Evolutionary conservation across 2,329 filamentous ascomycete genomes (phyloP).

Genomic region (Biscogniauxia mediterranea): DNA sequence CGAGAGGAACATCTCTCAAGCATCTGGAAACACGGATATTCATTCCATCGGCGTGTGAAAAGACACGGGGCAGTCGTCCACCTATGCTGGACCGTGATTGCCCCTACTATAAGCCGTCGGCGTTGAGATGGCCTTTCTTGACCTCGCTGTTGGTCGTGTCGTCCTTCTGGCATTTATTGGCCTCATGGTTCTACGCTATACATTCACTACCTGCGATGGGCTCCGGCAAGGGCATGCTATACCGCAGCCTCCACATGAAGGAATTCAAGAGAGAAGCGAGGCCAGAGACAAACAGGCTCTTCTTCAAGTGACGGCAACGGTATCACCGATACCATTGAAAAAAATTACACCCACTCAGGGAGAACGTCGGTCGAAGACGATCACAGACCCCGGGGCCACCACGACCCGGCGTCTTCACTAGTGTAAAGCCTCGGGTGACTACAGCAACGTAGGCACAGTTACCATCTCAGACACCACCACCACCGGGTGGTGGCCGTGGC

Average conservation of each 20-base stretch:
- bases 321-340: background rate
- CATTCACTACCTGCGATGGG: slow-evolving; percentile 16
- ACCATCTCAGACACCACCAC: slow-evolving; percentile 10
- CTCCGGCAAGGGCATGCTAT: slow-evolving; percentile 5
- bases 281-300: background rate
- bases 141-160: slow-evolving; percentile 8
- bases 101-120: slow-evolving; percentile 23
- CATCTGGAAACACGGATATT: slow-evolving; percentile 4
- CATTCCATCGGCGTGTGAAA: background rate
- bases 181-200: slow-evolving; percentile 16
- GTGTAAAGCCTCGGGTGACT: slow-evolving; percentile 8
- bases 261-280: background rate
- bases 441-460: slow-evolving; percentile 6
- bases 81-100: slow-evolving; percentile 9
- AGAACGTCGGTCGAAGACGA: slow-evolving; percentile 8
- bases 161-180: slow-evolving; percentile 14
- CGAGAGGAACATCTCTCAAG: slow-evolving; percentile 12
- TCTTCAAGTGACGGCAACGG: background rate
- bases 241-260: slow-evolving; percentile 3
- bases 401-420: slow-evolving; percentile 2
- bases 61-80: slow-evolving; percentile 2
- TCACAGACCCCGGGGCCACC: slow-evolving; percentile 1
- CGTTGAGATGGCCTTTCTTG: slow-evolving; percentile 22
- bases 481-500: too few relatives aligned
- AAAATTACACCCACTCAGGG: background rate